phyloP scores from a whole-genome alignment of 2,329 filamentous ascomycete genomes.

The Akanthomyces muscarius region DNA sequence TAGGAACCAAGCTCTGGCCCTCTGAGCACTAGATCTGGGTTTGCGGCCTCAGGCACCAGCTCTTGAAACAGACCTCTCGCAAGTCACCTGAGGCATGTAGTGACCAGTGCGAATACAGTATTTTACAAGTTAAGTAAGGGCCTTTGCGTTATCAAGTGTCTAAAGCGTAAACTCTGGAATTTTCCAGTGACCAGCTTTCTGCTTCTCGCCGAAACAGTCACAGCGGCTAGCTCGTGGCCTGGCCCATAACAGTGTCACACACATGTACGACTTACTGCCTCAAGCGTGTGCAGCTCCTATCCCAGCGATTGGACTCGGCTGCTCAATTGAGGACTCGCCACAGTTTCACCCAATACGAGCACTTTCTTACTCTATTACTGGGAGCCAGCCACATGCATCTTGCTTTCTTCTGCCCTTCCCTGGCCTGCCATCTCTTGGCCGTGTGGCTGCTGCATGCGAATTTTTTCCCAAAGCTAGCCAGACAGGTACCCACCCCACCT shows the following conservation, averaged over 20 bases:
- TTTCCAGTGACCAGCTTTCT: neutral
- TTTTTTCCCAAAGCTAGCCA: neutral
- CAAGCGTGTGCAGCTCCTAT: too few relatives aligned
- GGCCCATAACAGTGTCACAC: neutral
- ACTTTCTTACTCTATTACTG: neutral
- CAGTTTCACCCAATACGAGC: neutral
- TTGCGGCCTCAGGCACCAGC: neutral
- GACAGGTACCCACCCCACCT: neutral
- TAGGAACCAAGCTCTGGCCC: conserved; percentile 1
- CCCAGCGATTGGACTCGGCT: neutral
- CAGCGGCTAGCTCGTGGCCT: neutral
- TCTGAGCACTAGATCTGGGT: neutral
- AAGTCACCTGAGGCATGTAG: neutral
- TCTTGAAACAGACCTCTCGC: neutral
- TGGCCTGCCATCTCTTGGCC: neutral
- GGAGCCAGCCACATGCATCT: neutral
- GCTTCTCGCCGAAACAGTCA: neutral
- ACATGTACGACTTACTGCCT: neutral
- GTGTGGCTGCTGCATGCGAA: conserved; percentile 5
- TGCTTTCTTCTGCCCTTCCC: neutral
- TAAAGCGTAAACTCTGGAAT: too few relatives aligned
- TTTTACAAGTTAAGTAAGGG: too few relatives aligned
- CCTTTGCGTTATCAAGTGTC: too few relatives aligned
- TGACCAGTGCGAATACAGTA: too few relatives aligned
- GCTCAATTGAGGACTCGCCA: neutral